Evolutionary conservation across 164 flowering plant genomes (phyloP).

Genomic region (Liquidambar formosana): DNA sequence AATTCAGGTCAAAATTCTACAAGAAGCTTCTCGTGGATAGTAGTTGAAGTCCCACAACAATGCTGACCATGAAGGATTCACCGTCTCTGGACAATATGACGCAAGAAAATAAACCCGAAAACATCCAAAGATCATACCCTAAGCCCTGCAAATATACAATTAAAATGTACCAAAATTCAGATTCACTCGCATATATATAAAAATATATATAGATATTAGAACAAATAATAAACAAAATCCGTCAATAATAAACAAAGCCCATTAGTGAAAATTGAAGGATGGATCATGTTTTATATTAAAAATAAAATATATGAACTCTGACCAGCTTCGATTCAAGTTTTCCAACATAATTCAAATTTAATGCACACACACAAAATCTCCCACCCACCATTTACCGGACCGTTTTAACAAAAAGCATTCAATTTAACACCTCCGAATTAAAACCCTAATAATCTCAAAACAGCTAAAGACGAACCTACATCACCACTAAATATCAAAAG

Average conservation of each 20-base stretch:
- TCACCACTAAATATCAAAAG: background rate
- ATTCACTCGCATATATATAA: background rate
- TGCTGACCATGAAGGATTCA: conserved; percentile 4
- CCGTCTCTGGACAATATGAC: background rate
- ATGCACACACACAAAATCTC: conserved; percentile 2
- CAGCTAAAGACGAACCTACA: background rate
- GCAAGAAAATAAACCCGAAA: conserved; percentile 3
- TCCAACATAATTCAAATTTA: background rate
- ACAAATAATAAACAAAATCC: background rate
- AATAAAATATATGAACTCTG: background rate
- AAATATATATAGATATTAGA: too few relatives aligned
- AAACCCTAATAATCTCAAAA: background rate
- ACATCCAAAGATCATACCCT: conserved; percentile 14
- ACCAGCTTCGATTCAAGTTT: conserved; percentile 3
- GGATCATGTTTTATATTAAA: background rate
- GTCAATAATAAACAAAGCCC: background rate
- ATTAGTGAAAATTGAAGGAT: background rate
- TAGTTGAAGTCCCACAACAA: conserved; percentile 22
- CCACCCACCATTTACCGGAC: background rate
- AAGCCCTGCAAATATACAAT: conserved; percentile 7
- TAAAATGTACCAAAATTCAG: conserved; percentile 5
- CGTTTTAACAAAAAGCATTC: background rate
- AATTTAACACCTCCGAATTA: background rate
- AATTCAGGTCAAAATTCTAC: conserved; percentile 14
- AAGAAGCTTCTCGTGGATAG: conserved; percentile 12